Evolutionary conservation across 2,329 filamentous ascomycete species (phyloP), one percentile per base, ranked within the genome.

Genomic region (Paraphaeosphaeria minitans): DNA sequence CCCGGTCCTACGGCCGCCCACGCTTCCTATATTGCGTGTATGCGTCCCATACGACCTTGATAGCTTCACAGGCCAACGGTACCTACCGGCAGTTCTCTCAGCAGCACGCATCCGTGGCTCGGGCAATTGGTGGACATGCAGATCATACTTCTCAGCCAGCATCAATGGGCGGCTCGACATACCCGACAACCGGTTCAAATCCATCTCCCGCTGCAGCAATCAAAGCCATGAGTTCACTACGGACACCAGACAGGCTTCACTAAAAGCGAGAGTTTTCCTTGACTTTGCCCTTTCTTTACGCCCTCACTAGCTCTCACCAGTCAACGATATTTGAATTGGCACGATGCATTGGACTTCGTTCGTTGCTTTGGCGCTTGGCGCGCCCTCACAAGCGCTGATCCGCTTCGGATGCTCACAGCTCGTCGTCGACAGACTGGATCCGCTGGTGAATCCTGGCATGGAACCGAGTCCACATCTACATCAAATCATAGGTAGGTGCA

Each of bases 381-480:
- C 61, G 50, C 64, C 61, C 48, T 67, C 58, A 21, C 43, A 64
- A 50, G 69, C 67, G 19, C 56, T 71, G 22, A 19, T 52, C 3
- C 49, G 49, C 35, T 52, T 52, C 22, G 33, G 35, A 27, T 52
- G 64, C 57, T 65, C 62, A 6, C 64, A 66, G 47, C 62, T 66
- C 48, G 63, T 65, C 53, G 56, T 65, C 16, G 64, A 66, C 4
- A 61, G 64, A 48, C 16, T 66, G 16, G 64, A 66, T 31, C 64
- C 64, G 39, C 45, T 66, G n/a, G 72, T 75, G 47, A 71, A 71
- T 55, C 74, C 74, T 0, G 64, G 64, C 22, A 21, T 45, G 21
- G 53, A 59, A 21, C 60, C 58, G 33, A 64, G 60, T 14, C 60
- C 67, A 2, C 69, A 71, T 59, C 54, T 69, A 16, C 69, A 71